Conservation (phyloP, 441 rosid genomes). For the Daphne laureola region DNA sequence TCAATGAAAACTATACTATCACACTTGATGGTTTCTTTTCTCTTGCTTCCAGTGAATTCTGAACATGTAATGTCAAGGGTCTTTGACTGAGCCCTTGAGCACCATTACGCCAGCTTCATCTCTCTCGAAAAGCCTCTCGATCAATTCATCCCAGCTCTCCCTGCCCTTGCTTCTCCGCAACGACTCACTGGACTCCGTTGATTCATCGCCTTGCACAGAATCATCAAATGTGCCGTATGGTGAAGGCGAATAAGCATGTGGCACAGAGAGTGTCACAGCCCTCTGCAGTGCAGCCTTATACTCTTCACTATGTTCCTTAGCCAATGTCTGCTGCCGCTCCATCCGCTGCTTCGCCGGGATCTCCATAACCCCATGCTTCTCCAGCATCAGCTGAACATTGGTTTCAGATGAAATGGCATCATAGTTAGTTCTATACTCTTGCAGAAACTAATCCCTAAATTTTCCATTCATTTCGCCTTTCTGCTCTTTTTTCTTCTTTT, state of each 20-base stretch:
- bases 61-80: constrained; percentile 10
- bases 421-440: neutral
- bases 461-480: neutral
- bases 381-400: constrained; percentile 50
- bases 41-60: too few relatives aligned
- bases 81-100: constrained; percentile 36
- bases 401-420: neutral
- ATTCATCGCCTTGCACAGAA: constrained; percentile 29
- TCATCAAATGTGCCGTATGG: constrained; percentile 74
- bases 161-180: constrained; percentile 22
- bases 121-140: constrained; percentile 61
- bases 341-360: constrained; percentile 72
- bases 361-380: constrained; percentile 60
- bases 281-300: constrained; percentile 75
- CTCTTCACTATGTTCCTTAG: constrained; percentile 63
- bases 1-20: too few relatives aligned
- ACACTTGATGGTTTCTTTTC: too few relatives aligned
- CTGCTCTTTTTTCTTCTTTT: neutral
- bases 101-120: constrained; percentile 59
- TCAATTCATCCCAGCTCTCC: constrained; percentile 69
- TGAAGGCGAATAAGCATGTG: constrained; percentile 58
- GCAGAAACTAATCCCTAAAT: neutral
- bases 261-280: constrained; percentile 71
- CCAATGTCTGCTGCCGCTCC: constrained; percentile 79
- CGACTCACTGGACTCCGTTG: constrained; percentile 23